Evolutionary conservation across 1,284 basidiomycete species (phyloP).

Genomic region (Kwoniella shivajii): DNA sequence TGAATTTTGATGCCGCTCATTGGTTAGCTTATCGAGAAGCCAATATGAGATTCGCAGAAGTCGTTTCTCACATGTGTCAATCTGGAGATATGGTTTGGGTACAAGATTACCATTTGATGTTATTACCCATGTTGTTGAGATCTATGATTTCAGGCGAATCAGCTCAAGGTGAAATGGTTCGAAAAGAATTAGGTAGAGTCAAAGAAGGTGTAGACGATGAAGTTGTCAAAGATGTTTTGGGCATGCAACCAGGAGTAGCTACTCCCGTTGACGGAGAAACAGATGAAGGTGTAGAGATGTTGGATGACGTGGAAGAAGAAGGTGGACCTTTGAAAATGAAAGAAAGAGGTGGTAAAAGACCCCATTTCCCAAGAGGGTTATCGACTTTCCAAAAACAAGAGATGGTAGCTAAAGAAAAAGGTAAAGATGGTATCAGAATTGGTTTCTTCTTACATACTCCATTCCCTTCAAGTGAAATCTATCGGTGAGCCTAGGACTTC

Average conservation of each 20-base stretch:
- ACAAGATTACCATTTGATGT: slow-evolving; percentile 97
- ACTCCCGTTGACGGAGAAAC: slow-evolving; percentile 5
- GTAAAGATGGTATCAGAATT: slow-evolving; percentile 70
- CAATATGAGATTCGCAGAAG: slow-evolving; percentile 91
- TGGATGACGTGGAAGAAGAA: slow-evolving; percentile 46
- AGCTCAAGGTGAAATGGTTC: slow-evolving; percentile 65
- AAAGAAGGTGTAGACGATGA: slow-evolving; percentile 69
- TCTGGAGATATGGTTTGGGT: slow-evolving; percentile 98
- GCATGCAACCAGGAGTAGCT: slow-evolving; percentile 37
- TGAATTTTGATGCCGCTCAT: slow-evolving; percentile 98
- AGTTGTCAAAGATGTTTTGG: slow-evolving; percentile 58
- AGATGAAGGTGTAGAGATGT: slow-evolving; percentile 46
- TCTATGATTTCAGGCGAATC: slow-evolving; percentile 76
- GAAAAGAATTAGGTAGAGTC: slow-evolving; percentile 70
- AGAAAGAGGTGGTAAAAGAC: slow-evolving; percentile 19
- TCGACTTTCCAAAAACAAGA: slow-evolving; percentile 50
- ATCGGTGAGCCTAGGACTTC: slow-evolving; percentile 65
- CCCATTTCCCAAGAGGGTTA: slow-evolving; percentile 31
- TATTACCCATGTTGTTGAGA: slow-evolving; percentile 91
- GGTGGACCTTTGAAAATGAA: slow-evolving; percentile 33
- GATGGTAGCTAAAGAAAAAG: slow-evolving; percentile 45
- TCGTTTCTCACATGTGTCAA: slow-evolving; percentile 72
- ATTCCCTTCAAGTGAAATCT: slow-evolving; percentile 97
- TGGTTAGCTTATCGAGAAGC: slow-evolving; percentile 98
- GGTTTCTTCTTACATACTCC: slow-evolving; percentile 99